phyloP scores from a whole-genome alignment of 1,284 basidiomycete species.

The Coniophora puteana region DNA sequence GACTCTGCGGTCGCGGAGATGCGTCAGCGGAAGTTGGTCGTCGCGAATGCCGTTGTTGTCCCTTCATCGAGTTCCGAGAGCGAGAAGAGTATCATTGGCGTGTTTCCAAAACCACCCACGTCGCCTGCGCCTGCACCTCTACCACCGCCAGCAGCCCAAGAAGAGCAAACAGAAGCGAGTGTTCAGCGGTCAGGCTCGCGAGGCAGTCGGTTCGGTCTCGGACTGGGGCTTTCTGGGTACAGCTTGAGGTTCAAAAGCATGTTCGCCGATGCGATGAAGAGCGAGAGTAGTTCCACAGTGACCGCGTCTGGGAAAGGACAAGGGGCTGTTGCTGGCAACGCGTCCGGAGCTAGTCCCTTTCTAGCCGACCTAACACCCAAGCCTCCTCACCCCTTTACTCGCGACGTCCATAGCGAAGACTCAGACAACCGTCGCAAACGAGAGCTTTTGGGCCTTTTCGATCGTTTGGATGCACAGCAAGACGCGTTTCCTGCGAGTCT shows the following conservation, averaged over 20 bases:
- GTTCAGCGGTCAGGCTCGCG: too few relatives aligned
- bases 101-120: constrained; percentile 15
- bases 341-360: neutral
- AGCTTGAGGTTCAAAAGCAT: constrained; percentile 5
- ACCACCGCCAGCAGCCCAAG: constrained; percentile 20
- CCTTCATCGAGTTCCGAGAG: constrained; percentile 43
- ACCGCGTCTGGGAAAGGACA: neutral
- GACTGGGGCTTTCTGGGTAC: constrained; percentile 21
- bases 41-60: constrained; percentile 48
- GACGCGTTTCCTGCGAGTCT: too few relatives aligned
- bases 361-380: too few relatives aligned
- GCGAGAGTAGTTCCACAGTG: neutral
- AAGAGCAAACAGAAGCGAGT: constrained; percentile 18
- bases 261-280: neutral
- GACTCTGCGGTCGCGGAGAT: constrained; percentile 32
- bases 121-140: constrained; percentile 15
- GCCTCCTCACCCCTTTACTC: too few relatives aligned
- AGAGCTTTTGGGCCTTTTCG: constrained; percentile 4
- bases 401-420: neutral
- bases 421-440: constrained; percentile 2
- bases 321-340: neutral
- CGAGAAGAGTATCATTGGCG: constrained; percentile 18
- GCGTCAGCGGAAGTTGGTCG: constrained; percentile 41
- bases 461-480: neutral
- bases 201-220: constrained; percentile 29